A percentile compares a stretch with the other conserved stretches of the same genome.
phyloP scores from a whole-genome alignment of 306 rosid species.

The Vicia sativa region DNA sequence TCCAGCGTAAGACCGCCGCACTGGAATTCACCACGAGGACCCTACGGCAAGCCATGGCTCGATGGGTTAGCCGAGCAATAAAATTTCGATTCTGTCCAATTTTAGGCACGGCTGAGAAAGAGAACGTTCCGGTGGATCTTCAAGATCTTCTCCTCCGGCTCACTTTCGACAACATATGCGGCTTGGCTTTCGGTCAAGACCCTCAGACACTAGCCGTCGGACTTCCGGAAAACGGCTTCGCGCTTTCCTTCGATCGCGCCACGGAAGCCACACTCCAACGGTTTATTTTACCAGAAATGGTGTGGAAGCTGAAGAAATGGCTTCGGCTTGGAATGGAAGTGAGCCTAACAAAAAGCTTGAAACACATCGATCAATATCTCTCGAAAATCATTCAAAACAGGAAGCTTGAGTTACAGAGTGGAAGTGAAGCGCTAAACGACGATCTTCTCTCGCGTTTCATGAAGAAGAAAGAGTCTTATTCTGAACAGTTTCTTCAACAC shows the following conservation, averaged over 20 bases:
- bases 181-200: constrained; percentile 80
- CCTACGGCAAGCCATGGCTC: constrained; percentile 91
- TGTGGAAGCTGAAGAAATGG: constrained; percentile 53
- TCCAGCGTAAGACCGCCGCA: constrained; percentile 93
- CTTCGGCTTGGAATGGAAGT: constrained; percentile 63
- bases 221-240: constrained; percentile 47
- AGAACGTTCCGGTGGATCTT: constrained; percentile 55
- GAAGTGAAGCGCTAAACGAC: constrained; percentile 53
- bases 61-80: constrained; percentile 94
- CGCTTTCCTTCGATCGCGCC: constrained; percentile 49
- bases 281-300: constrained; percentile 40
- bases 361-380: constrained; percentile 54
- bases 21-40: constrained; percentile 90
- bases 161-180: constrained; percentile 94
- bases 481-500: constrained; percentile 69
- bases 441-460: constrained; percentile 81
- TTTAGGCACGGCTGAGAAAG: constrained; percentile 52
- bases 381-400: constrained; percentile 64
- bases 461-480: constrained; percentile 76
- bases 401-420: constrained; percentile 51
- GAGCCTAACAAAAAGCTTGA: constrained; percentile 52
- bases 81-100: constrained; percentile 71
- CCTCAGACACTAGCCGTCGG: constrained; percentile 59
- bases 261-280: constrained; percentile 54
- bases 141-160: constrained; percentile 89